These are phyloP conservation scores for Stipa capillata DNA, from an alignment of 176 grass and related monocot species.

Conservation along the genomic window DNA sequence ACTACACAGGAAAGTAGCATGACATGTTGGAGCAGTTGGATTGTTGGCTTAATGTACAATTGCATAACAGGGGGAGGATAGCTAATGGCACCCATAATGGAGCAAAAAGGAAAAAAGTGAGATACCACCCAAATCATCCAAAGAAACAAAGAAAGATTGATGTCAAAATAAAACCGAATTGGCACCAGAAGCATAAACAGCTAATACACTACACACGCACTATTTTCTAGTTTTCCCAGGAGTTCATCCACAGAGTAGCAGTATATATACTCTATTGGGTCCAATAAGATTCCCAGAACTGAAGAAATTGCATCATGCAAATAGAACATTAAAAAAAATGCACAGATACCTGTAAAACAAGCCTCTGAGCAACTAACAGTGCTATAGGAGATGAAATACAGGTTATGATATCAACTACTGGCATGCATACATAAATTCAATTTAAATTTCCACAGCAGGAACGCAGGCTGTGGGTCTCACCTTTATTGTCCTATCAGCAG, in stretches of 20 bases:
- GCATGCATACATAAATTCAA: background rate
- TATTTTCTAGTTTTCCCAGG: background rate
- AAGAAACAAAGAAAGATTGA: background rate
- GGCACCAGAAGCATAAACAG: background rate
- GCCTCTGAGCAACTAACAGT: background rate
- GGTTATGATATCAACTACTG: background rate
- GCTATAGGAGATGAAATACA: background rate
- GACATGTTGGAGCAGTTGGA: background rate
- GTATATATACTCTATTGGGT: background rate
- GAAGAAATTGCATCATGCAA: constrained; percentile 2
- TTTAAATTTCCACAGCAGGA: background rate
- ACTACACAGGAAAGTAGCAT: background rate
- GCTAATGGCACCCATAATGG: background rate
- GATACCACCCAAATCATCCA: background rate
- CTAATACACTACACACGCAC: background rate
- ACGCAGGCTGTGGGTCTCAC: constrained; percentile 8
- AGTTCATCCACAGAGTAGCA: background rate
- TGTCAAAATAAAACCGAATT: background rate
- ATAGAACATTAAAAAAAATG: background rate
- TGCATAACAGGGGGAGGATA: background rate
- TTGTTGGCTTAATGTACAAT: background rate
- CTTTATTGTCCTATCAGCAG: constrained; percentile 95
- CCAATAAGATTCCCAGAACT: background rate
- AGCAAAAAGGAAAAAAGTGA: background rate
- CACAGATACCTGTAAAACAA: background rate